Base-by-base conservation (phyloP, 2,329 filamentous ascomycete species). In the Phaeosphaeriaceae sp. region DNA sequence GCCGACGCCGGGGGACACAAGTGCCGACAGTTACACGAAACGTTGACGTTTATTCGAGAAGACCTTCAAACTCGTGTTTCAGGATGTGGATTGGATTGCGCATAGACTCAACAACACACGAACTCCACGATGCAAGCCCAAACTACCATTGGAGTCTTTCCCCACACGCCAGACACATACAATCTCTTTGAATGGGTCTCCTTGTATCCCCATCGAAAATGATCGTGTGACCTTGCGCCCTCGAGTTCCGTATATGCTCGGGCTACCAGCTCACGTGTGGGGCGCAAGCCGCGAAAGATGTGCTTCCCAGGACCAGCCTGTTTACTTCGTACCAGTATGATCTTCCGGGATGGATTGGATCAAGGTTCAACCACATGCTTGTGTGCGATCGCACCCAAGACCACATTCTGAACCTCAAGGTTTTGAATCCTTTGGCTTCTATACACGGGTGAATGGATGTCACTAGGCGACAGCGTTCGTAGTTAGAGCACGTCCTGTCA, bases 21-120 rank as follows among this genome's bases (percentile, higher is more conserved):
- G 20, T 55, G 47, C 52, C 52, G 55, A 56, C 39, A 18, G 51
- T 64, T 53, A 46, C 60, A 57, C 56, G 53, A 64, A 63, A 63
- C 59, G 38, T 49, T 58, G 56, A 60, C 52, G 56, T 47, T 18
- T 43, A 43, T 54, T 61, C 44, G 54, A 61, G 51, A 56, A 55
- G 44, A 54, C 50, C 40, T 53, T 59, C 58, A 58, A 51, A 58
- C 53, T 36, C 16, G 29, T 36, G 58, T 61, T 61, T 60, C 58
- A 61, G 41, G 34, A 20, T 23, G 41, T 42, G 35, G 39, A 37
- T 29, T 42, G 40, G 34, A 42, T 30, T 39, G 5, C 37, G 56
- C 51, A 55, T 59, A 50, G 41, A 47, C 41, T 26, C n/a, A n/a
- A 33, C 35, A 42, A 37, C 15, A 16, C 39, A 26, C 21, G 20